A percentile compares a stretch with the other conserved stretches of the same genome.
Conservation (phyloP, 306 rosid genomes). For the Gleditsia sinensis region DNA sequence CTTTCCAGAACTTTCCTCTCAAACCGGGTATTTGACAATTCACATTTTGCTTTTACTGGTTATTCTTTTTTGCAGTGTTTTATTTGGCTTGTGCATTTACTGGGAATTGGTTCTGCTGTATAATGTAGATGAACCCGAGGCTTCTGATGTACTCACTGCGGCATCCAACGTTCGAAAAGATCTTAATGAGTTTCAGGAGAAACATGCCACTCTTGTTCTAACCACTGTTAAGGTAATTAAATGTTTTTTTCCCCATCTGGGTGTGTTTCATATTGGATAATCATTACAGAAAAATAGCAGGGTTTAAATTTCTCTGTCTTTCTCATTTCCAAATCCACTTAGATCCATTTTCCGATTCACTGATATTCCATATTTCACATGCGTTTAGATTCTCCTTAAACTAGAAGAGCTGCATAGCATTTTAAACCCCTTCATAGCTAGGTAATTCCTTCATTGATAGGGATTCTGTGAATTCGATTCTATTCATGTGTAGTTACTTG, state of each 20-base stretch:
- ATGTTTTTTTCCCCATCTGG: background rate
- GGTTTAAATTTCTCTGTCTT: background rate
- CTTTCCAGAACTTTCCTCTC: slow-evolving; percentile 82
- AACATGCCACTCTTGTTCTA: slow-evolving; percentile 88
- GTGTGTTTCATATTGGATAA: background rate
- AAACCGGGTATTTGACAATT: slow-evolving; percentile 49
- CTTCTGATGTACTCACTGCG: slow-evolving; percentile 57
- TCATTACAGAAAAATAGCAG: background rate
- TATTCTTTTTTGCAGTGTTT: background rate
- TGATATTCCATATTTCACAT: background rate
- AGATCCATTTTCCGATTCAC: background rate
- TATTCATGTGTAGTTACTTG: background rate
- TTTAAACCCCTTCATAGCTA: background rate
- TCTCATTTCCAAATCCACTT: background rate
- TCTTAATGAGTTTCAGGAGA: slow-evolving; percentile 96
- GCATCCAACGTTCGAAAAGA: slow-evolving; percentile 86
- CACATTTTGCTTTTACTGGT: background rate
- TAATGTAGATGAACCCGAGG: slow-evolving; percentile 72
- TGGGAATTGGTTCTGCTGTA: slow-evolving; percentile 11
- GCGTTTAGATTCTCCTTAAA: background rate
- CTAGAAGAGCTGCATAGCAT: background rate
- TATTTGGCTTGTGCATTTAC: slow-evolving; percentile 8
- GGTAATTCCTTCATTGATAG: background rate
- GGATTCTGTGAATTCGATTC: background rate
- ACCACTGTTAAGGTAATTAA: slow-evolving; percentile 79